A percentile compares a stretch with the other conserved stretches of the same genome.
Conservation (phyloP, 2,329 filamentous ascomycete genomes). For the Stemphylium lycopersici region DNA sequence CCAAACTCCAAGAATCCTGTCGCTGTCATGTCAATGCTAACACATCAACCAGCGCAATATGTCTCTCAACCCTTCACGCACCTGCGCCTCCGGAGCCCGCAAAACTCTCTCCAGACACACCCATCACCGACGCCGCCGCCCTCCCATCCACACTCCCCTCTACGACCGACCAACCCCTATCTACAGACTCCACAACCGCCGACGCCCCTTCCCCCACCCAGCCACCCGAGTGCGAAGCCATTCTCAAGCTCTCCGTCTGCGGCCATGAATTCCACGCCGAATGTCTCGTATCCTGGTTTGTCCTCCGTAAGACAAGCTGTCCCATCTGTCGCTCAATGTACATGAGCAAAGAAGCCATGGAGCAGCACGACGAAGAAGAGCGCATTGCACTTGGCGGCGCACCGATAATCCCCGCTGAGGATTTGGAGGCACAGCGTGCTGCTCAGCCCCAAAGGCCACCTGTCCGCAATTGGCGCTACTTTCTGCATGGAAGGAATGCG, state of each 20-base stretch:
- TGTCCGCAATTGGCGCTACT: constrained; percentile 22
- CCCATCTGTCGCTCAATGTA: constrained; percentile 41
- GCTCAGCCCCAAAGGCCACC: not conserved
- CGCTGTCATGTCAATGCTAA: constrained; percentile 9
- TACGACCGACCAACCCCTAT: not conserved
- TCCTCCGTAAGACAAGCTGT: constrained; percentile 39
- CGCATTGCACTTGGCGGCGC: not conserved
- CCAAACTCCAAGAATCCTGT: not conserved
- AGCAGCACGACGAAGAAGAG: constrained; percentile 23
- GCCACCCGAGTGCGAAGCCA: constrained; percentile 22
- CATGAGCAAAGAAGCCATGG: constrained; percentile 28
- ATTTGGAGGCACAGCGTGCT: not conserved
- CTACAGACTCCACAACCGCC: not conserved
- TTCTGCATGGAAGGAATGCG: constrained; percentile 13
- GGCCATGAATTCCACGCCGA: constrained; percentile 41
- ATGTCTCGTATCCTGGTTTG: constrained; percentile 41
- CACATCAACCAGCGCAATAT: constrained; percentile 33
- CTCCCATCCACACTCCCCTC: not conserved
- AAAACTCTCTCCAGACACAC: constrained; percentile 21
- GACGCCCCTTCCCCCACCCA: constrained; percentile 1
- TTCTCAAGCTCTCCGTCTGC: constrained; percentile 35
- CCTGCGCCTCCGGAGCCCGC: constrained; percentile 38
- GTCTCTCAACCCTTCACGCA: constrained; percentile 36
- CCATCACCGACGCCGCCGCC: constrained; percentile 10
- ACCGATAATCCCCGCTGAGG: not conserved